phyloP scores from a whole-genome alignment of 257 asterid genomes.

The Catharanthus roseus region DNA sequence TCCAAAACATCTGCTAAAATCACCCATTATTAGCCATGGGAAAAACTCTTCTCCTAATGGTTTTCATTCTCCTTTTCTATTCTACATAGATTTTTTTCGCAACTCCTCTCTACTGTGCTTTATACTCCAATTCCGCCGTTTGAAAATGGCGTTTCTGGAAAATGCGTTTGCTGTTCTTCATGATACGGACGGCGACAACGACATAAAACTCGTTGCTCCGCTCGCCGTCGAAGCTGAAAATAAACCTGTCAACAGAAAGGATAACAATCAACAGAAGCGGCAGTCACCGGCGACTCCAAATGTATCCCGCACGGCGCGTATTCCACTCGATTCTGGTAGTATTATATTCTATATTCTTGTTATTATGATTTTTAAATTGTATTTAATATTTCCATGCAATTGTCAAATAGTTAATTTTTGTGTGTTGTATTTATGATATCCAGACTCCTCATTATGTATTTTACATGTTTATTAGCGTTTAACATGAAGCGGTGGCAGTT shows the following conservation, averaged over 20 bases:
- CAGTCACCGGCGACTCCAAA: background rate
- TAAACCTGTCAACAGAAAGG: background rate
- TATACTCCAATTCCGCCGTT: no score
- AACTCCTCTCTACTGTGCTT: background rate
- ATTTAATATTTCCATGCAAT: background rate
- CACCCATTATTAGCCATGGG: background rate
- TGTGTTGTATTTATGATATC: background rate
- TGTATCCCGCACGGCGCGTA: background rate
- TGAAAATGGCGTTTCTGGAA: background rate
- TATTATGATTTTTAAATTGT: background rate
- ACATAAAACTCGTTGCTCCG: background rate
- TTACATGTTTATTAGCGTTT: background rate
- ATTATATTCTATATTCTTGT: background rate
- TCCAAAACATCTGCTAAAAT: background rate
- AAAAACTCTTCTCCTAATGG: background rate
- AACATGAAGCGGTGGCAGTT: background rate
- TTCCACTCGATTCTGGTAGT: background rate
- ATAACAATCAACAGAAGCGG: background rate
- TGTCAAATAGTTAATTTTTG: background rate
- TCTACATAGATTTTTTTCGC: background rate
- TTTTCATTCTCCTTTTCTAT: background rate
- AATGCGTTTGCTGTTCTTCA: conserved; percentile 13
- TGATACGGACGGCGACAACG: conserved; percentile 3
- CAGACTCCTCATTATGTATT: background rate
- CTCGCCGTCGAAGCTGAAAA: background rate